A percentile compares a stretch with the other conserved stretches of the same genome.
These are phyloP conservation scores for Rhizoclosmatium sp. DNA, from an alignment of 192 early-diverging fungal species.

Conservation along the genomic window DNA sequence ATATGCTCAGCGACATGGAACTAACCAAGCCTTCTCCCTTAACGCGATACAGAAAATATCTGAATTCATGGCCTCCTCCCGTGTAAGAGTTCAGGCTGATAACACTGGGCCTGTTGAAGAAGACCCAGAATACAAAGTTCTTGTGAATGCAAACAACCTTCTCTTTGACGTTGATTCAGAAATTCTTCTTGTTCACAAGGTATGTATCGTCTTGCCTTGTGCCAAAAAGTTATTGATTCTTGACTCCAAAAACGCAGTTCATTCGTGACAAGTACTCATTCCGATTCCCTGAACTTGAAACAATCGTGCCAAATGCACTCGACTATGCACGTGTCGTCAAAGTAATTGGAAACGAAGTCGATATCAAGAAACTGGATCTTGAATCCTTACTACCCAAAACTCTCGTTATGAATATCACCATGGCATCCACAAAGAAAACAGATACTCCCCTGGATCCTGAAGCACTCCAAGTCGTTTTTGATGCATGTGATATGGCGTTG, in stretches of 20 bases:
- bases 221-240: background rate
- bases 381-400: conserved; percentile 81
- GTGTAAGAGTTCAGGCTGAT: conserved; percentile 40
- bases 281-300: conserved; percentile 92
- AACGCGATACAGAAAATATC: conserved; percentile 56
- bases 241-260: conserved; percentile 56
- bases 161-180: conserved; percentile 89
- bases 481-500: conserved; percentile 81
- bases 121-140: conserved; percentile 87
- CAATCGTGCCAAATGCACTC: conserved; percentile 83
- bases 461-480: conserved; percentile 71
- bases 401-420: conserved; percentile 86
- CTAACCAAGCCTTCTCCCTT: background rate
- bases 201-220: conserved; percentile 11
- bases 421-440: background rate
- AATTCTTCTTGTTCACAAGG: conserved; percentile 87
- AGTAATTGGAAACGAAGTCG: conserved; percentile 77
- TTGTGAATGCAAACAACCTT: conserved; percentile 86
- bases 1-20: background rate
- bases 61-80: conserved; percentile 50
- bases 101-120: conserved; percentile 76
- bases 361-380: conserved; percentile 83
- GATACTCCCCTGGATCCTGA: conserved; percentile 69
- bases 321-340: conserved; percentile 90
- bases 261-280: conserved; percentile 89